phyloP scores from a whole-genome alignment of 208 protist species.

The Leishmania gerbilli region DNA sequence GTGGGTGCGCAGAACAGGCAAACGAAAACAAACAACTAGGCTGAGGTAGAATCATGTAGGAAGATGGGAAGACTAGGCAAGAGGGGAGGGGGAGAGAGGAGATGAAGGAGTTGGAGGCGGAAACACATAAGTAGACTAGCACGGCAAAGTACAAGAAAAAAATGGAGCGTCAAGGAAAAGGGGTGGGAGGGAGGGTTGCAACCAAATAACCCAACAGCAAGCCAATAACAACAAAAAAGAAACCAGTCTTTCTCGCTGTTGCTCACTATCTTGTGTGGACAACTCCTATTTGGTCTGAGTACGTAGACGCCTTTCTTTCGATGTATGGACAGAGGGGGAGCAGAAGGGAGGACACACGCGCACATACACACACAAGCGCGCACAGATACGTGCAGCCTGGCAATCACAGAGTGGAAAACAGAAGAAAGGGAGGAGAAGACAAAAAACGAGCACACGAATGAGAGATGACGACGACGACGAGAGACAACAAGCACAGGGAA shows the following conservation, averaged over 20 bases:
- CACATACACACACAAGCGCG: not conserved
- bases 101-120: not conserved
- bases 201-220: not conserved
- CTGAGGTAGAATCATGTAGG: too few relatives aligned
- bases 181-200: not conserved
- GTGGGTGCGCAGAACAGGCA: not conserved
- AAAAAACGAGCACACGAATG: not conserved
- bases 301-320: not conserved
- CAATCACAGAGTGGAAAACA: not conserved
- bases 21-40: not conserved
- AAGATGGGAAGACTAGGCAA: not conserved
- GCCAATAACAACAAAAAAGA: not conserved
- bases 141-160: not conserved
- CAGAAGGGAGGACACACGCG: not conserved
- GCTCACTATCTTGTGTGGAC: not conserved
- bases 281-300: not conserved
- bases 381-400: not conserved
- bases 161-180: not conserved
- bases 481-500: too few relatives aligned
- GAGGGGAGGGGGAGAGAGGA: not conserved
- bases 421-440: not conserved
- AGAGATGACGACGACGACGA: too few relatives aligned
- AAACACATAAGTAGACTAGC: too few relatives aligned
- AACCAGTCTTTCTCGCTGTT: not conserved
- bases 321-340: not conserved